Conservation (phyloP, 495 filamentous ascomycete species). For the Bombardia bombarda region DNA sequence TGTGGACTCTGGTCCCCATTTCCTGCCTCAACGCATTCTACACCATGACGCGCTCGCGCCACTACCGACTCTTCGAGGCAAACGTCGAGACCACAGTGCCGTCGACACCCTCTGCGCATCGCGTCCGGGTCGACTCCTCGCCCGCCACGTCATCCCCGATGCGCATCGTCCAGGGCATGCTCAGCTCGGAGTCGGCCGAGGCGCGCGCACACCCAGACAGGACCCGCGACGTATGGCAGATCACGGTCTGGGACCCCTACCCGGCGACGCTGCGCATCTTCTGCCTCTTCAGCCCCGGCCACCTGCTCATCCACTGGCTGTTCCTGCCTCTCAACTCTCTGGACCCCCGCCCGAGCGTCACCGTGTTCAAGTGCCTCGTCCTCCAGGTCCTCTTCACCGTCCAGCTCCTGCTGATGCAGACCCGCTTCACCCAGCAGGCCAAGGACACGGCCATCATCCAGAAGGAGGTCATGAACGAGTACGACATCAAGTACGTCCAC, state of each 20-base stretch:
- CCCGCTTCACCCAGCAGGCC: constrained; percentile 68
- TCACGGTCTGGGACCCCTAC: constrained; percentile 86
- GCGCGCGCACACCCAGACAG: constrained; percentile 78
- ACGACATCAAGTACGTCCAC: constrained; percentile 91
- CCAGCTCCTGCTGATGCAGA: constrained; percentile 65
- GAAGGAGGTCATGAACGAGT: constrained; percentile 88
- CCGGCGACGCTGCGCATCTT: constrained; percentile 77
- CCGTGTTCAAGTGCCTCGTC: constrained; percentile 70
- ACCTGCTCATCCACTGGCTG: constrained; percentile 80
- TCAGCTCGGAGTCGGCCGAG: constrained; percentile 53
- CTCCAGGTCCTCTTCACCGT: constrained; percentile 64
- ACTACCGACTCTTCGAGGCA: constrained; percentile 87
- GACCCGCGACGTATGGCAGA: constrained; percentile 87
- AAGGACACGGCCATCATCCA: constrained; percentile 80
- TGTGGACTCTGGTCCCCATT: constrained; percentile 55
- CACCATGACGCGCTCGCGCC: constrained; percentile 72
- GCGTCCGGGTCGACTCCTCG: constrained; percentile 84
- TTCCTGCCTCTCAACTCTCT: constrained; percentile 70
- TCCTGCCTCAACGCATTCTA: constrained; percentile 71
- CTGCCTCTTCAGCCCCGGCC: constrained; percentile 86
- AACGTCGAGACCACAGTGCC: constrained; percentile 61
- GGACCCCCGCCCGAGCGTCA: constrained; percentile 74
- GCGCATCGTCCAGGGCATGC: constrained; percentile 61
- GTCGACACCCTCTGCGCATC: constrained; percentile 76
- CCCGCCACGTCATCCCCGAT: constrained; percentile 72